A percentile compares a stretch with the other conserved stretches of the same genome.
Evolutionary conservation across 2,329 filamentous ascomycete genomes (phyloP).

Genomic region (Epicoccum sorghinum): DNA sequence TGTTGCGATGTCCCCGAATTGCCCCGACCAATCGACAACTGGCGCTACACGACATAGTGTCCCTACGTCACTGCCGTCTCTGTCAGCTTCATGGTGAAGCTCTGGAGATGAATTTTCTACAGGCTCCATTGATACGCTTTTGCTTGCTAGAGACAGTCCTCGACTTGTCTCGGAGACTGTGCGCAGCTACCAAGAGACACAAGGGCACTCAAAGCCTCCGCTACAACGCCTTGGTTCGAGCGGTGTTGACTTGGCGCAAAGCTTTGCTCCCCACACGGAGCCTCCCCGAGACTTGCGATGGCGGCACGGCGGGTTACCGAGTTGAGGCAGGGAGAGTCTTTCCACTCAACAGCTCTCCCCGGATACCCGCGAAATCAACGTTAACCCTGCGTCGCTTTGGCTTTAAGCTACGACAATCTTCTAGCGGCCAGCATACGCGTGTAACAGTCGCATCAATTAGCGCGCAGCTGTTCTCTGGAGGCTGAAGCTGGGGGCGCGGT

Average conservation of each 20-base stretch:
- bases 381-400: background rate
- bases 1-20: background rate
- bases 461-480: background rate
- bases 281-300: conserved; percentile 2
- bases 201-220: background rate
- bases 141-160: background rate
- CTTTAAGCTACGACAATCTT: background rate
- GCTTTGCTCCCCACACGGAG: conserved; percentile 9
- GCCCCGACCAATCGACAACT: conserved; percentile 5
- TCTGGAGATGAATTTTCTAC: background rate
- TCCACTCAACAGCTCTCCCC: background rate
- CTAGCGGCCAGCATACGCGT: background rate
- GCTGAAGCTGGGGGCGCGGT: conserved; percentile 2
- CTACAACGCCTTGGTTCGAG: background rate
- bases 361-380: background rate
- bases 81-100: background rate
- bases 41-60: background rate
- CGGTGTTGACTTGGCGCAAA: conserved; percentile 1
- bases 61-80: background rate
- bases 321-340: background rate
- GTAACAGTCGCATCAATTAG: background rate
- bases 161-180: too few relatives aligned
- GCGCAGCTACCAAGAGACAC: too few relatives aligned
- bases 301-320: conserved; percentile 11
- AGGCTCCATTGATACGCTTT: background rate